Percentiles rank a stretch among this genome's conserved stretches.
These are phyloP conservation scores for Curvularia sp. DNA, from an alignment of 2,329 filamentous ascomycete species.

Conservation along the genomic window DNA sequence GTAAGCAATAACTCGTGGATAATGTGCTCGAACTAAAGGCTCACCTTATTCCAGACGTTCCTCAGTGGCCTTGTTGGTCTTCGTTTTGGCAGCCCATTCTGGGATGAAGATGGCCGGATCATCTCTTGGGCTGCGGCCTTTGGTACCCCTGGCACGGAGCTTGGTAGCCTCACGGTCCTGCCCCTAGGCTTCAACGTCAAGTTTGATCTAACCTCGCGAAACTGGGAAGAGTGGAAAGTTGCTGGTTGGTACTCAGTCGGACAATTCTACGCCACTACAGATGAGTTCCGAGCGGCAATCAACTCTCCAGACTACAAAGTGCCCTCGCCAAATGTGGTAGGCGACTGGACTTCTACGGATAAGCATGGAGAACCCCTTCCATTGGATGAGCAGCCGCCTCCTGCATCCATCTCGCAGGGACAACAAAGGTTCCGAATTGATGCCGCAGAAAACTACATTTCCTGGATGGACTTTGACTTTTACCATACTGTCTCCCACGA, in stretches of 20 bases:
- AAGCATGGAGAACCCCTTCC: slow-evolving; percentile 50
- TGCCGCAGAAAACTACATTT: slow-evolving; percentile 54
- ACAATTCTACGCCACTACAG: slow-evolving; percentile 60
- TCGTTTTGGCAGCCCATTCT: slow-evolving; percentile 40
- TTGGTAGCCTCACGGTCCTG: slow-evolving; percentile 55
- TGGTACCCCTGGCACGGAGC: slow-evolving; percentile 48
- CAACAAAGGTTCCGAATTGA: slow-evolving; percentile 56
- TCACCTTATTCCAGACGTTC: slow-evolving; percentile 19
- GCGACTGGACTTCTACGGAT: slow-evolving; percentile 57
- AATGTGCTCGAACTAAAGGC: not conserved
- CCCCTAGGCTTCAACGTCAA: slow-evolving; percentile 56
- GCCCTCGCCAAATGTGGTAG: slow-evolving; percentile 57
- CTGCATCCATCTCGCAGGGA: slow-evolving; percentile 57
- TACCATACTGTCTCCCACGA: slow-evolving; percentile 61
- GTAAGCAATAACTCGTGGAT: slow-evolving; percentile 15
- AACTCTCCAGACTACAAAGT: slow-evolving; percentile 56
- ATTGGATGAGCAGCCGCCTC: slow-evolving; percentile 62
- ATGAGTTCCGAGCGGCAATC: slow-evolving; percentile 58
- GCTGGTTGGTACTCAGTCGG: slow-evolving; percentile 64
- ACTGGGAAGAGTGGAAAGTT: slow-evolving; percentile 60
- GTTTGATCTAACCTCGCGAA: slow-evolving; percentile 59
- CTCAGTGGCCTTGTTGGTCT: slow-evolving; percentile 24
- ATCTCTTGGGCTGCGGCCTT: slow-evolving; percentile 60
- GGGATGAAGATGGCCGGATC: slow-evolving; percentile 50
- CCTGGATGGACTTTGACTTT: slow-evolving; percentile 63